Evolutionary conservation across 2,329 filamentous ascomycete genomes (phyloP), one percentile per base, ranked within the genome.

Genomic region (Colletotrichum liaoningense): DNA sequence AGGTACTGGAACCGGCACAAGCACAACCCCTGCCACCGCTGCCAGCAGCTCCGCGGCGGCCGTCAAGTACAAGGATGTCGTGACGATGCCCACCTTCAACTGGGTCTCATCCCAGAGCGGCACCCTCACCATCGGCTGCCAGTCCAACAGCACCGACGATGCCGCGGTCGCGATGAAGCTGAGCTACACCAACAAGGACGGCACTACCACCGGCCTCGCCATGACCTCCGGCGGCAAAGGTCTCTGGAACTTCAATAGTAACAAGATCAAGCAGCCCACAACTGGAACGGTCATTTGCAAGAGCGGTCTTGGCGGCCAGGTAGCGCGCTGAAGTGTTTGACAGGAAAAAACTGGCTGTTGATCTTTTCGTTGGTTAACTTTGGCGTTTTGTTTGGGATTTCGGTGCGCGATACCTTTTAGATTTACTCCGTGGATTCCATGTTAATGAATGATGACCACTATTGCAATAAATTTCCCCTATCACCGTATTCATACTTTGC

Each of bases 101-200:
- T 78, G 77, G 77, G 52, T 63, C 7, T 70, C 64, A 38, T 68
- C 70, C 0, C 55, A 70, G 1, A 67, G 76, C 14, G 77, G 77
- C 35, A 77, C 76, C 1, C 74, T 77, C 16, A 72, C 75, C 2
- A 70, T 76, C 0, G 57, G 33, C 22, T 76, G 75, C 60, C 55
- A 30, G 19, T 72, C 68, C 55, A 75, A 49, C 72, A 70, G 63
- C 56, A 76, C 74, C 24, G 65, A 74, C 16, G 63, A 72, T 35
- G 8, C 52, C 19, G 46, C 64, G 11, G 69, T 82, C 2, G 66
- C 52, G 6, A 73, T 82, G 8, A 72, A 77, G 49, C 75, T 82
- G 4, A 63, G 75, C 14, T 70, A 76, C 63, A 67, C 79, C 19
- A 77, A 79, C 67, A 71, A 74, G 11, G 75, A 73, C 67, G 76